phyloP scores from a whole-genome alignment of 2,329 filamentous ascomycete species.

The Exophiala spinifera region DNA sequence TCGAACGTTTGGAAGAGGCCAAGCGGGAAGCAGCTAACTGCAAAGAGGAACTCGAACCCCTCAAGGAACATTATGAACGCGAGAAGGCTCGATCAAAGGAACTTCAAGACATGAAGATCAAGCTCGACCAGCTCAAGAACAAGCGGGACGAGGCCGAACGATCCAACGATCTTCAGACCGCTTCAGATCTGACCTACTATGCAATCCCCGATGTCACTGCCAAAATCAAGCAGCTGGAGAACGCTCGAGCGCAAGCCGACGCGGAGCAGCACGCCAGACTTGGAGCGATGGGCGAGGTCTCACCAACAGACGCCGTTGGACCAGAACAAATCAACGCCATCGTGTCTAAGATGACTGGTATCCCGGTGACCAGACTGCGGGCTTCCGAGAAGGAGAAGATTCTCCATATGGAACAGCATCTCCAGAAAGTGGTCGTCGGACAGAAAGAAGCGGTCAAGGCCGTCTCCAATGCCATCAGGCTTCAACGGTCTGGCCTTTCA shows the following conservation, averaged over 20 bases:
- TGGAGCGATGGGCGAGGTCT: constrained; percentile 63
- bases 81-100: constrained; percentile 89
- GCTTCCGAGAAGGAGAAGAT: constrained; percentile 98
- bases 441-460: constrained; percentile 90
- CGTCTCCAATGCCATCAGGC: constrained; percentile 91
- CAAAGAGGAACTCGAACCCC: constrained; percentile 83
- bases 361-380: constrained; percentile 88
- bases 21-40: constrained; percentile 91
- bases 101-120: constrained; percentile 91
- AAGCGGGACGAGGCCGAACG: constrained; percentile 93
- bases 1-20: constrained; percentile 74
- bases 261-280: constrained; percentile 56
- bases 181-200: constrained; percentile 94
- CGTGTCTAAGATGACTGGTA: constrained; percentile 95
- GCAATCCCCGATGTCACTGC: constrained; percentile 88
- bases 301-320: constrained; percentile 90
- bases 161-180: constrained; percentile 76
- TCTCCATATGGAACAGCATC: constrained; percentile 89
- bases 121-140: constrained; percentile 85
- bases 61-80: constrained; percentile 91
- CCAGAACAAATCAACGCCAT: constrained; percentile 99
- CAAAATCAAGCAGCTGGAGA: constrained; percentile 77
- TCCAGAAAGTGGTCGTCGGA: constrained; percentile 81
- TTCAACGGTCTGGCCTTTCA: constrained; percentile 88
- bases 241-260: constrained; percentile 75